Evolutionary conservation across 2,329 filamentous ascomycete genomes (phyloP).

Genomic region (Teratosphaeriaceae sp.): DNA sequence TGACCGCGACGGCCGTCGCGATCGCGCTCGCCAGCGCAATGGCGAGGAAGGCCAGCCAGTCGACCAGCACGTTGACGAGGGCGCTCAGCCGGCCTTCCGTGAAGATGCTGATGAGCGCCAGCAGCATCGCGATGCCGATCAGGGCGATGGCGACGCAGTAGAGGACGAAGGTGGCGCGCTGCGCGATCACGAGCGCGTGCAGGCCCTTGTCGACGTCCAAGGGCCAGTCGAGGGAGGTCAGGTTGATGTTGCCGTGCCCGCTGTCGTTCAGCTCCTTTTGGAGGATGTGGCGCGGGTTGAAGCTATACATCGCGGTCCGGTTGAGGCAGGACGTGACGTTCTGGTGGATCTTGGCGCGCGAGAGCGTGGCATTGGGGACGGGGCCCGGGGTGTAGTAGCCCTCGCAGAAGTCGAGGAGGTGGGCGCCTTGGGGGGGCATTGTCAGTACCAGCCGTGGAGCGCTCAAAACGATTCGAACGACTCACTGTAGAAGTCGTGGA

Average conservation of each 20-base stretch:
- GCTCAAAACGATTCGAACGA: conserved; percentile 15
- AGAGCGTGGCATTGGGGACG: conserved; percentile 37
- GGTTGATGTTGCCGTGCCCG: conserved; percentile 38
- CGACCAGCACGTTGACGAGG: conserved; percentile 44
- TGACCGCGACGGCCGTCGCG: conserved; percentile 54
- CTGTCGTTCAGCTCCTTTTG: conserved; percentile 41
- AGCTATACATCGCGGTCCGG: conserved; percentile 48
- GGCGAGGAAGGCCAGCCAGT: conserved; percentile 47
- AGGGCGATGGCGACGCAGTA: conserved; percentile 53
- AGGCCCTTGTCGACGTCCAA: conserved; percentile 49
- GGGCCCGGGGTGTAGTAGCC: conserved; percentile 40
- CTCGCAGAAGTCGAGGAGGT: conserved; percentile 55
- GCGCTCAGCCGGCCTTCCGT: conserved; percentile 39
- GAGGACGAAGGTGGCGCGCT: conserved; percentile 50
- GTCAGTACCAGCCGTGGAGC: conserved; percentile 52
- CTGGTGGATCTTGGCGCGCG: conserved; percentile 34
- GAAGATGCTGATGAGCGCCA: conserved; percentile 41
- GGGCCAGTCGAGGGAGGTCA: conserved; percentile 52
- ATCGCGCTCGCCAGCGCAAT: conserved; percentile 70
- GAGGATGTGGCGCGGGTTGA: conserved; percentile 48
- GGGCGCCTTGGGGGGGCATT: too few relatives aligned
- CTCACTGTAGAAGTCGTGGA: conserved; percentile 56
- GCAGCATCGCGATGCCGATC: conserved; percentile 45
- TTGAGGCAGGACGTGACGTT: conserved; percentile 52
- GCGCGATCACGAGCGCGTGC: conserved; percentile 42